These are phyloP conservation scores for Tylopilus balloui DNA, from an alignment of 768 basidiomycete species.

Conservation along the genomic window DNA sequence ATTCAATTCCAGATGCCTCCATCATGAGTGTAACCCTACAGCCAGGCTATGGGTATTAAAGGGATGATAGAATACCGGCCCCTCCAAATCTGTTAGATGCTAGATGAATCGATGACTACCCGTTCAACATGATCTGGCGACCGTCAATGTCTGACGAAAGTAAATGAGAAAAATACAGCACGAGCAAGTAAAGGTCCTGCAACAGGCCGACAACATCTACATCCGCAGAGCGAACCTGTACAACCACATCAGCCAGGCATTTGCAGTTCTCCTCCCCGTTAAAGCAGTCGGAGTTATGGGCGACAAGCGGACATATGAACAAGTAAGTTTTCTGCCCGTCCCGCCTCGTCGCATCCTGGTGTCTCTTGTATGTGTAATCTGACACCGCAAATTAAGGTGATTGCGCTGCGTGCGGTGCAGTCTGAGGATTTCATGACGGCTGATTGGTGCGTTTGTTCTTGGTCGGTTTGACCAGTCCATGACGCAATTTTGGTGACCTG, in stretches of 20 bases:
- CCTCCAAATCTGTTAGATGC: too few relatives aligned
- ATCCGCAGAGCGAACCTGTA: constrained; percentile 91
- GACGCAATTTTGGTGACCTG: neutral
- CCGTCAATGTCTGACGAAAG: too few relatives aligned
- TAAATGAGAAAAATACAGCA: too few relatives aligned
- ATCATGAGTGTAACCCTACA: too few relatives aligned
- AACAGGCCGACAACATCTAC: constrained; percentile 92
- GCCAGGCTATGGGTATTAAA: too few relatives aligned
- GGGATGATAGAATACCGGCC: too few relatives aligned
- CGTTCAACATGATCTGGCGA: too few relatives aligned
- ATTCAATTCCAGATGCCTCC: too few relatives aligned
- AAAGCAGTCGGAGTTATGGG: constrained; percentile 98
- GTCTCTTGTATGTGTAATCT: neutral
- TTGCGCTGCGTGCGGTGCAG: constrained; percentile 90
- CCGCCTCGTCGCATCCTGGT: too few relatives aligned
- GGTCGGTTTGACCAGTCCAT: neutral
- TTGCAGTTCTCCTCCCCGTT: constrained; percentile 93
- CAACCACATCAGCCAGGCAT: constrained; percentile 92
- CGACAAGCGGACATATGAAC: constrained; percentile 93
- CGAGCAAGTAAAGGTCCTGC: constrained; percentile 86
- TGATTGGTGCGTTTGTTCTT: constrained; percentile 65
- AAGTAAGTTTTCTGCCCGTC: too few relatives aligned
- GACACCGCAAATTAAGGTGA: constrained; percentile 50
- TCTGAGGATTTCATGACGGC: constrained; percentile 99
- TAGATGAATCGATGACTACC: too few relatives aligned